Evolutionary conservation across 805 yeast genomes (phyloP).

Genomic region (Tetrapisispora phaffii): DNA sequence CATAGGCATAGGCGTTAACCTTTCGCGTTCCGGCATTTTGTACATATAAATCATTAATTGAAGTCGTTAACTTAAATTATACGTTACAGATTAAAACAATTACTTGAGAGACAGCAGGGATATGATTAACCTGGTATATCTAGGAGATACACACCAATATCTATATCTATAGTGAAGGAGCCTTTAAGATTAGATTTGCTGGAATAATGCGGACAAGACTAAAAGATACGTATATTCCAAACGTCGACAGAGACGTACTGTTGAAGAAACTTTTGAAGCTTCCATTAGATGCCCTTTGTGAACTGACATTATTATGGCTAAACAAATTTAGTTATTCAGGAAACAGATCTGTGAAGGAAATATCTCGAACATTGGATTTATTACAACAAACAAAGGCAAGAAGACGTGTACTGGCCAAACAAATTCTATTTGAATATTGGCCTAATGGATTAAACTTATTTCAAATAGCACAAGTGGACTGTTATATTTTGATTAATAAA

Average conservation of each 20-base stretch:
- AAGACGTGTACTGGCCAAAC: conserved; percentile 9
- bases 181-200: no score
- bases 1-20: neutral
- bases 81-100: no score
- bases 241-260: conserved; percentile 9
- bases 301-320: conserved; percentile 19
- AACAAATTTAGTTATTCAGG: conserved; percentile 9
- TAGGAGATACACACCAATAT: no score
- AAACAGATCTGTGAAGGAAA: neutral
- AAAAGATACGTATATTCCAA: conserved; percentile 14
- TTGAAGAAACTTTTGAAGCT: conserved; percentile 14
- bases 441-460: conserved; percentile 25
- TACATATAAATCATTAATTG: neutral
- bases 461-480: conserved; percentile 64
- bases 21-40: neutral
- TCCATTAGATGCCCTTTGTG: conserved; percentile 13
- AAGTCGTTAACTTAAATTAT: no score
- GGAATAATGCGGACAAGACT: conserved; percentile 2
- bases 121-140: no score
- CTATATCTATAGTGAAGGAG: no score
- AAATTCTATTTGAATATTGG: conserved; percentile 16
- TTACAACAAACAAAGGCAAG: conserved; percentile 9
- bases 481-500: conserved; percentile 51
- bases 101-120: no score
- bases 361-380: conserved; percentile 6